These are phyloP conservation scores for Perkinsus marinus DNA, from an alignment of 169 alveolate genomes.

Conservation along the genomic window DNA sequence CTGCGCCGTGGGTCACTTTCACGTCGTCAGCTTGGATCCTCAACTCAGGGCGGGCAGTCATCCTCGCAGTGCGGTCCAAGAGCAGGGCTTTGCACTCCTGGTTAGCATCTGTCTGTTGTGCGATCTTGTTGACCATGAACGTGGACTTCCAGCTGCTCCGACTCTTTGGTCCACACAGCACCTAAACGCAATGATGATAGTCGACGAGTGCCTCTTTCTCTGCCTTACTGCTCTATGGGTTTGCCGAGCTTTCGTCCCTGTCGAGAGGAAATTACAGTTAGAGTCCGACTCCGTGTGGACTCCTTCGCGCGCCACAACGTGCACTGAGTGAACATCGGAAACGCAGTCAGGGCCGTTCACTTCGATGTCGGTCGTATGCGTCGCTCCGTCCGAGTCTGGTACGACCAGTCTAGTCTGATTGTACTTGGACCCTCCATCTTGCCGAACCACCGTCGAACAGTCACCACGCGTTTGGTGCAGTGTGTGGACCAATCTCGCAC, in stretches of 20 bases:
- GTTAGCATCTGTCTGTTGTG: neutral
- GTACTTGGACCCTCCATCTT: neutral
- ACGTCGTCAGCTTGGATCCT: neutral
- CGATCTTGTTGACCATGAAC: neutral
- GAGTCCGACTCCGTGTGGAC: neutral
- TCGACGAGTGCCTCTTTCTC: neutral
- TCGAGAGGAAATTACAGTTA: neutral
- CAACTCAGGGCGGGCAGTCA: neutral
- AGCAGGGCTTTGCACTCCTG: neutral
- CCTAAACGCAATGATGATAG: neutral
- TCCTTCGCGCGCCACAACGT: neutral
- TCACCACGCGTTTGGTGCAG: neutral
- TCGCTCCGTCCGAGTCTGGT: neutral
- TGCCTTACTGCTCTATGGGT: neutral
- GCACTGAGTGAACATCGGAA: neutral
- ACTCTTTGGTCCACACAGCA: neutral
- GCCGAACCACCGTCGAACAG: neutral
- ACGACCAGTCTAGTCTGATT: neutral
- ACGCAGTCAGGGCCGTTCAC: neutral
- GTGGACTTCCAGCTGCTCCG: neutral
- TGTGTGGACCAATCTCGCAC: neutral
- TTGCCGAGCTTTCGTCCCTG: neutral
- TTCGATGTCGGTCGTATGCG: neutral
- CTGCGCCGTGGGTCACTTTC: neutral
- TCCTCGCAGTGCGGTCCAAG: neutral